Conservation (phyloP, 352 stramenopile genomes). For the Pythium sp. region DNA sequence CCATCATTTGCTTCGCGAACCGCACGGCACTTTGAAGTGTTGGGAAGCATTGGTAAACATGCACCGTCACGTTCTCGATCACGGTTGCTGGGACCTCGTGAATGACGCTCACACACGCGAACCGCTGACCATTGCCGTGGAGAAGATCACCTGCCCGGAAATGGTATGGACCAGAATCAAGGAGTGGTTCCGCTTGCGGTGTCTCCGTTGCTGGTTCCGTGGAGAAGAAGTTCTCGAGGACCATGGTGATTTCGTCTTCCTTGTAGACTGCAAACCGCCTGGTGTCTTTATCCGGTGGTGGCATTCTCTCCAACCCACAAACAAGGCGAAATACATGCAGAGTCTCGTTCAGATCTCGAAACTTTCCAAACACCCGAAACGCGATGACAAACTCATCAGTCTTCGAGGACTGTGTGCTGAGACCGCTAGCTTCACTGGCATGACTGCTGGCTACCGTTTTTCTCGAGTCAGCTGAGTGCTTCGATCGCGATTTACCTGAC, state of each 20-base stretch:
- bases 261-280: constrained; percentile 76
- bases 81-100: constrained; percentile 22
- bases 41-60: constrained; percentile 82
- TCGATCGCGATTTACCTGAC: neutral
- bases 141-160: constrained; percentile 47
- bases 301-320: constrained; percentile 47
- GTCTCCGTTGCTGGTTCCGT: constrained; percentile 8
- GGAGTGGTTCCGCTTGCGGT: neutral
- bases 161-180: constrained; percentile 23
- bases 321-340: constrained; percentile 70
- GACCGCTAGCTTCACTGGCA: neutral
- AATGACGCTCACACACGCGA: constrained; percentile 60
- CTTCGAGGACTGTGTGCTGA: neutral
- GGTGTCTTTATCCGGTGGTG: constrained; percentile 32
- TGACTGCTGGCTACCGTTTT: neutral
- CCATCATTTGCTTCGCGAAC: constrained; percentile 57
- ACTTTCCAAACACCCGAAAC: constrained; percentile 79
- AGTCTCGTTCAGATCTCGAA: constrained; percentile 51
- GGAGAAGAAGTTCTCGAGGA: constrained; percentile 62
- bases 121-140: constrained; percentile 65
- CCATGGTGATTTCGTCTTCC: constrained; percentile 81
- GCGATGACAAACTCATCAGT: constrained; percentile 24
- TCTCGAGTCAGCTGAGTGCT: constrained; percentile 9
- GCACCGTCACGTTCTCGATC: constrained; percentile 55
- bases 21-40: constrained; percentile 75